Evolutionary conservation across 768 basidiomycete species (phyloP).

Genomic region (Xerocomus brunneocitrinus): DNA sequence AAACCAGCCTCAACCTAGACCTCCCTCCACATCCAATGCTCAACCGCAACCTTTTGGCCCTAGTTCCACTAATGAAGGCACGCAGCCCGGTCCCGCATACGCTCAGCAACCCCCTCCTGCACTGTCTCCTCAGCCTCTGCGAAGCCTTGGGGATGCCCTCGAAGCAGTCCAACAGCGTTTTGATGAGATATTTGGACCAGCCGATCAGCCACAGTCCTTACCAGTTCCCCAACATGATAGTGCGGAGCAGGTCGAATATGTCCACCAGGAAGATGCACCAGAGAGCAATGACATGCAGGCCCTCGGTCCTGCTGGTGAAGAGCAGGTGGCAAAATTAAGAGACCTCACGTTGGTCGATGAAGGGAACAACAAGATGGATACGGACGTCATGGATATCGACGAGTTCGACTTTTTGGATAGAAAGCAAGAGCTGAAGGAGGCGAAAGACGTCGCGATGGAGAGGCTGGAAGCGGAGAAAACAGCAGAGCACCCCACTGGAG

Average conservation of each 20-base stretch:
- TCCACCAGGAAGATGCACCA: slow-evolving; percentile 55
- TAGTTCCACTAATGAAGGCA: slow-evolving; percentile 38
- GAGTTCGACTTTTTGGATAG: slow-evolving; percentile 15
- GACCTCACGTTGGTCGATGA: slow-evolving; percentile 77
- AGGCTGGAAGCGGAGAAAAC: slow-evolving; percentile 28
- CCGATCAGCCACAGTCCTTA: slow-evolving; percentile 30
- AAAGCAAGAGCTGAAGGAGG: slow-evolving; percentile 25
- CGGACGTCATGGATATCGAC: slow-evolving; percentile 49
- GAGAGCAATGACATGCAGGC: slow-evolving; percentile 77
- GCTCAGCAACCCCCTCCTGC: slow-evolving; percentile 37
- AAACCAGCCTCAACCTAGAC: slow-evolving; percentile 1
- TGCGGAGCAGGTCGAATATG: slow-evolving; percentile 66
- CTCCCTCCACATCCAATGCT: neutral
- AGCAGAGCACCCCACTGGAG: slow-evolving; percentile 22
- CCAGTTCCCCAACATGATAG: slow-evolving; percentile 35
- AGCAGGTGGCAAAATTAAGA: slow-evolving; percentile 75
- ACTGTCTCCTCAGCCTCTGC: slow-evolving; percentile 50
- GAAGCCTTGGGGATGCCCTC: slow-evolving; percentile 79
- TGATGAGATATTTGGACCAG: slow-evolving; percentile 65
- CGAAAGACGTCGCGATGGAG: slow-evolving; percentile 22
- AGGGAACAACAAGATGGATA: slow-evolving; percentile 36
- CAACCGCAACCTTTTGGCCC: slow-evolving; percentile 18
- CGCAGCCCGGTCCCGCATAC: slow-evolving; percentile 41
- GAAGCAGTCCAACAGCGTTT: slow-evolving; percentile 80
- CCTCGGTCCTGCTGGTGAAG: slow-evolving; percentile 80